These are phyloP conservation scores for Prunus fruticosa DNA, from an alignment of 306 rosid genomes.

Conservation along the genomic window DNA sequence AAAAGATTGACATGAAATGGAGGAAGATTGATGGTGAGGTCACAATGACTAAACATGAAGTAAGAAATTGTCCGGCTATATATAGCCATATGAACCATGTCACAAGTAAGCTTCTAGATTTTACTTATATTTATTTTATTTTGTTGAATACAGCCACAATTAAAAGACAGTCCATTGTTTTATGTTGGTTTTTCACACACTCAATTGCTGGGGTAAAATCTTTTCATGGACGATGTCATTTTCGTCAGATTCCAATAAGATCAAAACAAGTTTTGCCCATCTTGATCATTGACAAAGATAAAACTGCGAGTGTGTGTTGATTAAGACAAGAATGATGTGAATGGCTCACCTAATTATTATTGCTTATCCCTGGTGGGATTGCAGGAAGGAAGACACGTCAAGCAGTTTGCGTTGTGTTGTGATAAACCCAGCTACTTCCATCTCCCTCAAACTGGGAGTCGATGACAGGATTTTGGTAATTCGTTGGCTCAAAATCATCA, in stretches of 20 bases:
- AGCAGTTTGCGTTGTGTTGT: too few relatives aligned
- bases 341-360: constrained; percentile 16
- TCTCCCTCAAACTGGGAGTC: too few relatives aligned
- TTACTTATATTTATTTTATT: not conserved
- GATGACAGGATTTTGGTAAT: too few relatives aligned
- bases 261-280: not conserved
- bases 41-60: constrained; percentile 25
- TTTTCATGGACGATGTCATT: not conserved
- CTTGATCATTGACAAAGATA: constrained; percentile 3
- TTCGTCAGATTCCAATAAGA: not conserved
- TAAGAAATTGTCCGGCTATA: not conserved
- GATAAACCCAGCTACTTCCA: too few relatives aligned
- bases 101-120: not conserved
- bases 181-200: too few relatives aligned
- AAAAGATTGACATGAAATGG: not conserved
- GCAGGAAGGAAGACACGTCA: not conserved
- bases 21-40: constrained; percentile 16
- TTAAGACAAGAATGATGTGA: constrained; percentile 1
- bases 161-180: too few relatives aligned
- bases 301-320: not conserved
- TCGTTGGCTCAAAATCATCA: too few relatives aligned
- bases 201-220: not conserved
- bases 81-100: not conserved
- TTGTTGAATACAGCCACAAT: too few relatives aligned
- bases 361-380: not conserved